phyloP scores from a whole-genome alignment of 208 protist species.

The Phytomonas francai region DNA sequence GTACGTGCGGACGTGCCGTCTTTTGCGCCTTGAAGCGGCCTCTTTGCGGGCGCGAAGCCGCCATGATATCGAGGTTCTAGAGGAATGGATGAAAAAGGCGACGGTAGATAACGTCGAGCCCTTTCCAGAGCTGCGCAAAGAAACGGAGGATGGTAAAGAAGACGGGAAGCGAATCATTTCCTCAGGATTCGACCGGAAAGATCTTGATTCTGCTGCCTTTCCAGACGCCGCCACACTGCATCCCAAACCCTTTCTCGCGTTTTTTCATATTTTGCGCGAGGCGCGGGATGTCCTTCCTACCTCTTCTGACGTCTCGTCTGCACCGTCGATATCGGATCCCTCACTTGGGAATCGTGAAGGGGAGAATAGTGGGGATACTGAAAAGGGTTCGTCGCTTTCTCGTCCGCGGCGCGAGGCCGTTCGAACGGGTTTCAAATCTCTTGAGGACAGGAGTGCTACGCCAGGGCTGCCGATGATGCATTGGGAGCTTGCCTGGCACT shows the following conservation, averaged over 20 bases:
- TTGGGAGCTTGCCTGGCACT: constrained; percentile 71
- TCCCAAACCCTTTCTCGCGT: constrained; percentile 63
- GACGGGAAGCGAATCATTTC: too few species aligned
- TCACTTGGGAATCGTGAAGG: too few species aligned
- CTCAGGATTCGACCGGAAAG: too few species aligned
- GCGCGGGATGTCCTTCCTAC: constrained; percentile 46
- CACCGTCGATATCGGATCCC: background rate
- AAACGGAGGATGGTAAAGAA: too few species aligned
- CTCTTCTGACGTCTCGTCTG: constrained; percentile 3
- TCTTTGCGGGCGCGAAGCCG: constrained; percentile 15
- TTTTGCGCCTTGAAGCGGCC: constrained; percentile 28
- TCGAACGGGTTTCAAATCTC: background rate
- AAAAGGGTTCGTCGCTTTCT: background rate
- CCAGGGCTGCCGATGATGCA: constrained; percentile 65
- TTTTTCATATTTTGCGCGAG: constrained; percentile 71
- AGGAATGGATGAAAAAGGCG: too few species aligned
- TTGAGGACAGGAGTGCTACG: background rate
- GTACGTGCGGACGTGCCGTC: constrained; percentile 51
- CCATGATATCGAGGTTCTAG: constrained; percentile 14
- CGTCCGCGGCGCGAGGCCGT: constrained; percentile 8
- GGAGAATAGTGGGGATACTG: background rate
- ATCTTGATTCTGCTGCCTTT: constrained; percentile 2
- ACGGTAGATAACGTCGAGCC: too few species aligned
- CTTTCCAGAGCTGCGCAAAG: too few species aligned
- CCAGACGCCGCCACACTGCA: constrained; percentile 25